A percentile compares a stretch with the other conserved stretches of the same genome.
Conservation (phyloP, 345 rosid genomes). For the Eucalyptus brandiana region DNA sequence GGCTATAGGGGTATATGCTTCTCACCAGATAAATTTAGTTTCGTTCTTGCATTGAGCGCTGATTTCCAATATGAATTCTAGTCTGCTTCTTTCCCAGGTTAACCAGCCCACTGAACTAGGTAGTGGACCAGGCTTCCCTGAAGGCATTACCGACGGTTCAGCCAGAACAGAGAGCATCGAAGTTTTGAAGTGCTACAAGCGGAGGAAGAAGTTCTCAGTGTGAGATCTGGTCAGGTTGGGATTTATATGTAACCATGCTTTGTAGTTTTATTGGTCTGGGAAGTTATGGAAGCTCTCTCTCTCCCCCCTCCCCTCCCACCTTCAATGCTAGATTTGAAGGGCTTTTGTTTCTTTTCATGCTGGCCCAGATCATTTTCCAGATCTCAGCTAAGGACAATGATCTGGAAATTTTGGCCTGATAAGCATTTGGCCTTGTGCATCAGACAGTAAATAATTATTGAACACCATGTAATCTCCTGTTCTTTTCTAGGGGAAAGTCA, state of each 20-base stretch:
- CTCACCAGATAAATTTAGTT: not conserved
- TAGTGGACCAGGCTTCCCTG: not conserved
- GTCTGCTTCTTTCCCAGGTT: not conserved
- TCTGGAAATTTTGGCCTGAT: not conserved
- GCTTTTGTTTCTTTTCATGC: not conserved
- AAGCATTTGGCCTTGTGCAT: not conserved
- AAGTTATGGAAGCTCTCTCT: not conserved
- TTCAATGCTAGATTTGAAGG: not conserved
- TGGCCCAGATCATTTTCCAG: not conserved
- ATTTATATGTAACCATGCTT: not conserved
- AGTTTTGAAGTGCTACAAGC: not conserved
- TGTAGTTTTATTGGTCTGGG: not conserved
- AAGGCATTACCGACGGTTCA: not conserved
- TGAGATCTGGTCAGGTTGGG: not conserved
- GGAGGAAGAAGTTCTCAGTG: not conserved
- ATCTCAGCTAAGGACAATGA: not conserved
- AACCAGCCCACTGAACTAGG: not conserved
- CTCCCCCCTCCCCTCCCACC: not conserved
- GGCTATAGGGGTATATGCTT: not conserved
- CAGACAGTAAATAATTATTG: not conserved
- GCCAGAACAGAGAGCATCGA: not conserved
- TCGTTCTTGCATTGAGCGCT: not conserved
- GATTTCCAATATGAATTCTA: not conserved
- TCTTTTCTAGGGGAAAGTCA: not conserved
- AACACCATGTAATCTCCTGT: not conserved